Percentiles rank a stretch among this genome's conserved stretches.
Evolutionary conservation across 1,284 basidiomycete species (phyloP).

Genomic region (Uromyces viciae-fabae): DNA sequence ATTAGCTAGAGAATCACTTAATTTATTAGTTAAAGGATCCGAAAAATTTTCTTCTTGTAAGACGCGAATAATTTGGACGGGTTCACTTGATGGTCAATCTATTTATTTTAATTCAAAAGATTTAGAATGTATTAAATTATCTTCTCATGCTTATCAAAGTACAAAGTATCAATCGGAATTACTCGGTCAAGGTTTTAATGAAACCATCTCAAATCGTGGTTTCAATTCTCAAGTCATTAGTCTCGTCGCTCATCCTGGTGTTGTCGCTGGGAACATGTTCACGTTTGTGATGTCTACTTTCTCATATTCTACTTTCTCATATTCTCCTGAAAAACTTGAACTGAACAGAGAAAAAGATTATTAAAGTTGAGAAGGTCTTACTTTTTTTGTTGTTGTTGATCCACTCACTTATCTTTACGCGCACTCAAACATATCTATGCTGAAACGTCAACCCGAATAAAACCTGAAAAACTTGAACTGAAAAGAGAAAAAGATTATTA

Average conservation of each 20-base stretch:
- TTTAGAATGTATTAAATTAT: slow-evolving; percentile 51
- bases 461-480: background rate
- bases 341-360: background rate
- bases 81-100: slow-evolving; percentile 53
- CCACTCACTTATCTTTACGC: background rate
- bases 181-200: slow-evolving; percentile 52
- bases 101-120: slow-evolving; percentile 52
- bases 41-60: slow-evolving; percentile 34
- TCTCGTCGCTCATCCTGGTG: slow-evolving; percentile 53
- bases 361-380: background rate
- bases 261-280: slow-evolving; percentile 55
- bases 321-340: background rate
- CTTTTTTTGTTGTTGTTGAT: background rate
- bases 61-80: slow-evolving; percentile 54
- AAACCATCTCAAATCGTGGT: slow-evolving; percentile 46
- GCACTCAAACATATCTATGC: background rate
- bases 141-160: slow-evolving; percentile 53
- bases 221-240: slow-evolving; percentile 34
- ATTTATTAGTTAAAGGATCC: slow-evolving; percentile 8
- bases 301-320: background rate
- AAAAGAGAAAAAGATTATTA: background rate
- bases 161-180: slow-evolving; percentile 56
- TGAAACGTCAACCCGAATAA: background rate
- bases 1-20: slow-evolving; percentile 15
- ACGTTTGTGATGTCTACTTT: background rate